Conservation (phyloP, 768 basidiomycete genomes). For the Symmetrospora coprosmae region DNA sequence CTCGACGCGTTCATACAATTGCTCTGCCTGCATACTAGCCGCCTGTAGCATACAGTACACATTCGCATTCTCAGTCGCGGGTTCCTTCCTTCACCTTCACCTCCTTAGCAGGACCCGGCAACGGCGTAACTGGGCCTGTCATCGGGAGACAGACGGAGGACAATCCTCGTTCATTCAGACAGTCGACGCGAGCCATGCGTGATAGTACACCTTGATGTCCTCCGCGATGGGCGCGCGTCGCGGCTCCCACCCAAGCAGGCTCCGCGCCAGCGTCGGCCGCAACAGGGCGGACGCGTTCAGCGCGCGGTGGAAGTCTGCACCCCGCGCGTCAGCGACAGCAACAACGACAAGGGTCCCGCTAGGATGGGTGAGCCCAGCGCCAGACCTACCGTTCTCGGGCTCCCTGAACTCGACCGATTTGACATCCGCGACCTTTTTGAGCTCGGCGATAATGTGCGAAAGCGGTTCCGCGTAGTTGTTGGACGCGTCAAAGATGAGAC, state of each 20-base stretch:
- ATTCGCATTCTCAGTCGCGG: too few species aligned
- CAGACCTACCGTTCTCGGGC: constrained; percentile 14
- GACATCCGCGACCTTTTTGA: not conserved
- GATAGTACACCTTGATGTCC: constrained; percentile 12
- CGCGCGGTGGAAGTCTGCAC: constrained; percentile 4
- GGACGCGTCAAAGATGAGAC: constrained; percentile 8
- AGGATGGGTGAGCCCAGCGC: too few species aligned
- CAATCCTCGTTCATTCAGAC: too few species aligned
- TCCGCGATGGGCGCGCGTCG: not conserved
- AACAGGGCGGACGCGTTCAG: not conserved
- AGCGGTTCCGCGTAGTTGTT: not conserved
- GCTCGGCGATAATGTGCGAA: not conserved
- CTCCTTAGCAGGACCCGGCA: too few species aligned
- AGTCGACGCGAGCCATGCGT: constrained; percentile 13
- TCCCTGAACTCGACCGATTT: not conserved
- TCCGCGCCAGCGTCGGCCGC: constrained; percentile 5
- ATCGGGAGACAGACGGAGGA: too few species aligned
- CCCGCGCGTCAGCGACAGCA: too few species aligned
- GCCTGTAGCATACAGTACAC: too few species aligned
- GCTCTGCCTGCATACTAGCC: too few species aligned
- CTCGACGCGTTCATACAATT: too few species aligned
- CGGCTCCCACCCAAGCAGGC: constrained; percentile 11
- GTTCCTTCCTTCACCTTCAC: too few species aligned
- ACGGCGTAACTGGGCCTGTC: too few species aligned
- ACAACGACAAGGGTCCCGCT: too few species aligned